Base-by-base conservation (phyloP, 495 filamentous ascomycete genomes). In the Hyaloscypha bicolor region DNA sequence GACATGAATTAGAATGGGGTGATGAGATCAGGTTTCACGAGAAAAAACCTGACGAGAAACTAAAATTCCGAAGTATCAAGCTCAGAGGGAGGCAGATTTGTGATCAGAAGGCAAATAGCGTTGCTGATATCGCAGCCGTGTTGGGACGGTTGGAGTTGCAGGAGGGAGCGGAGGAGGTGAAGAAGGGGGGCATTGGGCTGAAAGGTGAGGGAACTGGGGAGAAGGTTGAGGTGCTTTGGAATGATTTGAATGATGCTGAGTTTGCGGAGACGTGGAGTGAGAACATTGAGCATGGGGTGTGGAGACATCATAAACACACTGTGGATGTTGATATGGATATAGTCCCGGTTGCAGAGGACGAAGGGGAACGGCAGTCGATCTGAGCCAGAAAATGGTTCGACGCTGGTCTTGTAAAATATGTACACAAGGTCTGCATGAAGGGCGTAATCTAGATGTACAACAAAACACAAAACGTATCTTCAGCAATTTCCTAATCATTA, bases 81-180 rank as follows among this genome's bases (percentile, higher is more conserved):
- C 16, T 87, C 70, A 82, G 91, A 37, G 90, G 86, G 12, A 75
- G 80, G 30, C 81, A 77, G 57, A 76, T 97, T 33, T 93, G 92
- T 89, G 82, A 97, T 81, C 92, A 97, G 82, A 93, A 90, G 77
- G 91, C 91, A n/a, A 96, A 94, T 74, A 84, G 82, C 12, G 82
- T 97, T 22, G 95, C 95, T 32, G 95, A 99, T 77, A 78, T 98
- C 30, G 92, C 95, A 1, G 88, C 87, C 30, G 90, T 96, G 11
- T 79, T 98, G 57, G 75, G 71, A 6, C 87, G 87, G 9, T 48
- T 67, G 0, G 74, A 79, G 16, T 55, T 59, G 42, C 70, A 67
- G 8, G 72, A 74, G 56, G 59, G n/a, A 29, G 48, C 66, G 66
- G 58, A 65, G n/a, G 32, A 59, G 37, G 55, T 55, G 30, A 70